Base-by-base conservation (phyloP, 495 filamentous ascomycete genomes). In the Aspergillus panamensis region DNA sequence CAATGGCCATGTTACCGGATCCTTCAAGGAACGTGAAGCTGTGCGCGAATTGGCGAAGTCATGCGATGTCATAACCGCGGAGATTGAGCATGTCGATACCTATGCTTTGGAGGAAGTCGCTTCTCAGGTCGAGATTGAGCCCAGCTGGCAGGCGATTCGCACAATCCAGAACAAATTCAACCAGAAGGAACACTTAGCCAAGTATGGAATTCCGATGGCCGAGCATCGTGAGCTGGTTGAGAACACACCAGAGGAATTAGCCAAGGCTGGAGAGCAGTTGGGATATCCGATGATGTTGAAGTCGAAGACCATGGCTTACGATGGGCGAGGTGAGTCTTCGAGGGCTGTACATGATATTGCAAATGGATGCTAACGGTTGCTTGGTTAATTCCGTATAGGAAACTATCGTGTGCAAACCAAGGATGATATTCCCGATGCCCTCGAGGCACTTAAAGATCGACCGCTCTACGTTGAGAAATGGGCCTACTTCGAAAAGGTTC, bases 1-100 rank as follows among this genome's bases (percentile, higher is more conserved):
- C 59, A 73, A 80, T 60, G 74, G 73, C 56, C 92, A 97, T 70
- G 82, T 97, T 43, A 80, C 85, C 33, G 92, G 92, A 45, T 95
- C 90, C 1, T 96, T 96, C 77, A 89, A 87, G 65, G 87, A 96
- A 63, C 74, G 83, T 1, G 82, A 83, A 25, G 85, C 86, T 31
- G 87, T 98, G 58, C 84, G 84, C 14, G 74, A 90, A 66, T 80
- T 98, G 8, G 91, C 95, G 6, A 76, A 81, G 37, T 69, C 80
- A 7, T 94, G 88, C 62, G 91, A 96, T 68, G 82, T 96, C 13
- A 72, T 98, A 31, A 97, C 95, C 8, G 88, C 94, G n/a, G 94
- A 98, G 70, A 97, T 97, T 61, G 94, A 98, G 74, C 94, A 98
- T 77, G 92, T 98, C 54, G 86, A 98, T 63, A 96, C 93, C 43